Base-by-base conservation (phyloP, 139 green algal genomes). In the Chlorella vulgaris region DNA sequence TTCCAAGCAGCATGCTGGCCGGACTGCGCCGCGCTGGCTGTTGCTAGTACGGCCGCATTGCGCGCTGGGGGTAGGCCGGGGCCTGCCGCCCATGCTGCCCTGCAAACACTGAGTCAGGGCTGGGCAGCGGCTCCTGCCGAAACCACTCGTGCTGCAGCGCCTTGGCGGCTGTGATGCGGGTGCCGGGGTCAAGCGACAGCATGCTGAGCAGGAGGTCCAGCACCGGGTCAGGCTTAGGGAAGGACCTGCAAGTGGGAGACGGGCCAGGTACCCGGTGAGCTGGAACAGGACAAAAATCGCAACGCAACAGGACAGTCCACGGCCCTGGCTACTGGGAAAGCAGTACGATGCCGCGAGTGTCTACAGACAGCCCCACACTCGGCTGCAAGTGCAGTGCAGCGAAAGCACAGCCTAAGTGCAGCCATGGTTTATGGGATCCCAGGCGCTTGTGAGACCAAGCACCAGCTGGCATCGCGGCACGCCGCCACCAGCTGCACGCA, bases 71-170 rank as follows among this genome's bases (percentile, higher is more conserved):
- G 73, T 79, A 68, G 7, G 73, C 73, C 35, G 53, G 51, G 33
- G 73, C 53, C 24, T 50, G 53, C 18, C 53, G 73, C 0, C 73
- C 53, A 7, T 67, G 53, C 73, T 51, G 73, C 35, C 35, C 51
- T 35, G 53, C 53, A 68, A 68, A 79, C 73, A 79, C 73, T 28
- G 47, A 67, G 35, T 79, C 73, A 0, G 18, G 5, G 53, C 73
- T 79, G 36, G 73, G 73, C 73, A 69, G 51, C 53, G 73, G 73
- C 2, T 79, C 65, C 73, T 85, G 53, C 80, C 88, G 79, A 70
- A 96, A 97, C 89, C 93, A 97, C 2, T 80, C 74, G 83, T 97
- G 94, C 51, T 92, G 38, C 68, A 97, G 86, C 4, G 91, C 92
- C 63, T 94, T 73, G 22, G 66, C 50, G 0, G 94, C 94, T 0